Base-by-base conservation (phyloP, 73 alveolate species). In the Paramecium primaurelia region DNA sequence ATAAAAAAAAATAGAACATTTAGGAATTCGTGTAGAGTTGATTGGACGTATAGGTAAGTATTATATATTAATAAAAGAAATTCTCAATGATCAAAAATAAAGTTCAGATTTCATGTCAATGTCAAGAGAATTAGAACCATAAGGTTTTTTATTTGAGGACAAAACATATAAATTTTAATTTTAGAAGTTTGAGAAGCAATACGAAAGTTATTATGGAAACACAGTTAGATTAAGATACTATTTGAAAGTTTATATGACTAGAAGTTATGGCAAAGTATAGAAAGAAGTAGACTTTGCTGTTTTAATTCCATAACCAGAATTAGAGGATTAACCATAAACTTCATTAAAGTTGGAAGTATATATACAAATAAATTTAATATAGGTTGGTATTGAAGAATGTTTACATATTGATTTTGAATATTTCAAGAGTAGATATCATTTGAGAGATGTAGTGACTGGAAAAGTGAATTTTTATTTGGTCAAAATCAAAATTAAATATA, bases 341-440 rank as follows among this genome's bases (percentile, higher is more conserved):
- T 36, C 91, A 44, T 47, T 80, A 14, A 80, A 80, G 49, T 80
- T 80, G 12, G 91, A 80, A 80, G 91, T 80, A 45, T 22, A 6
- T 18, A n/a, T n/a, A 18, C 0, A 2, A 4, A 54, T 1, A 9
- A 3, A 22, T 18, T 8, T n/a, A 54, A n/a, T 22, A 54, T 18
- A 54, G 69, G 69, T 54, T 11, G 91, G 91, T 38, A 73, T 73
- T 4, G 87, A 73, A 38, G 87, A 73, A 36, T 73, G 87, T 36
- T 64, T 99, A n/a, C 99, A 99, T 95, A 98, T 99, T 86, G 99
- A 98, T 89, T 99, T 99, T 86, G 99, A 99, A 92, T 98, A 97
- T 77, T 97, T 97, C 60, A 97, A 97, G 86, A 75, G 98, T 28
- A 97, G 96, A 88, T 99, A 97, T 92, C 99, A 98, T 89, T 54